Base-by-base conservation (phyloP, 352 stramenopile species). In the Globisporangium megalacanthum region DNA sequence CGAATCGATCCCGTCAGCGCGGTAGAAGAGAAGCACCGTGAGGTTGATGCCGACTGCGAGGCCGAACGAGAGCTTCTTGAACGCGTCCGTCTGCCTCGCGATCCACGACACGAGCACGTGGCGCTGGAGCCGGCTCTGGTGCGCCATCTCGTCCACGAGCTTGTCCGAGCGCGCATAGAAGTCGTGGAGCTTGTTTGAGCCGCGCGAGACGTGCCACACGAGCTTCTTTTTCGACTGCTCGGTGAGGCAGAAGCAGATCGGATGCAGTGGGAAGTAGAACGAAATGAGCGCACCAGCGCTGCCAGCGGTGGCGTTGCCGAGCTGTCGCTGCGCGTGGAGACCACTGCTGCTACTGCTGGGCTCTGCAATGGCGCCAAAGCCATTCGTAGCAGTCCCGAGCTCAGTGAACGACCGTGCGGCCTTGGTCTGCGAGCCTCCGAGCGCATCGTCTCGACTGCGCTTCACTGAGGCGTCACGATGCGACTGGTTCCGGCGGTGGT, bases 221-320 rank as follows among this genome's bases (percentile, higher is more conserved):
- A 92, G 75, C 35, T 87, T 86, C 48, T 81, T 75, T 59, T 89
- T 89, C 22, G 81, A 86, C 49, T 86, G 79, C 2, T 83, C 73
- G 0, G 81, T 89, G 20, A 92, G 53, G 53, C 81, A 86, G 44
- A 82, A 88, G 53, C 81, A 92, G 17, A 86, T 88, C 6, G 81
- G 81, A 44, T 92, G 81, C 5, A 92, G 19, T 9, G 79, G 77
- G 55, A 89, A 92, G 56, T 92, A 88, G 47, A 88, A 83, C 1
- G 77, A 61, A 20, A 91, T 84, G 20, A 82, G 52, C 7, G 47
- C 53, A 1, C 60, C 61, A 8, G 20, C 48, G 10, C 9, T 22
- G 4, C 60, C 61, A 8, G 22, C 48, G 10, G 6, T 22, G 4
- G 36, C 19, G 15, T 50, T 42, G 3, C 19, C 49, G 10, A 42